Conservation (phyloP, 2,329 filamentous ascomycete genomes). For the Claviceps sp. region DNA sequence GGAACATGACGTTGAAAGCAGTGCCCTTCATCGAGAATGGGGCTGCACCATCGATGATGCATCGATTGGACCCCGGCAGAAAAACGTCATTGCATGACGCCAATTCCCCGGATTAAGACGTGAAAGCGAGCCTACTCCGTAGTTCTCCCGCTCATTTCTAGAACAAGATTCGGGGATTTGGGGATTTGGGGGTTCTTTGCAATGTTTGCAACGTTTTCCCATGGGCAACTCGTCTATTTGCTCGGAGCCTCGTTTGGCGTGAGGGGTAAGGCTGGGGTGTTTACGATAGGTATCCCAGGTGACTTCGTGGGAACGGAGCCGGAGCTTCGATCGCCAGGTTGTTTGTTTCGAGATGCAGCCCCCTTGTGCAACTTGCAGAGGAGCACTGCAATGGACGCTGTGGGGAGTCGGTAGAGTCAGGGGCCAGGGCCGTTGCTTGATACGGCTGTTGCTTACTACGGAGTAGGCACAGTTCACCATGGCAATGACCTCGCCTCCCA, state of each 20-base stretch:
- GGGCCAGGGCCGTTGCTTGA: neutral
- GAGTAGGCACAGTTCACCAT: neutral
- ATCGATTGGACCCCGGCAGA: slow-evolving; percentile 1
- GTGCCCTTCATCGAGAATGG: neutral
- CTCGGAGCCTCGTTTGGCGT: neutral
- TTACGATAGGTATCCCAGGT: too few species aligned
- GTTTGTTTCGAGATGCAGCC: neutral
- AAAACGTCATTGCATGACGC: slow-evolving; percentile 6
- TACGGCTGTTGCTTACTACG: neutral
- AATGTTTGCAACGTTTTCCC: too few species aligned
- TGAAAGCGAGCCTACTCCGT: neutral
- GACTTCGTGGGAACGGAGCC: too few species aligned
- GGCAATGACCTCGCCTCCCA: neutral
- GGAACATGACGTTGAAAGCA: slow-evolving; percentile 1
- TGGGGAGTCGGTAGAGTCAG: neutral
- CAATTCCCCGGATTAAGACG: neutral
- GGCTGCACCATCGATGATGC: slow-evolving; percentile 9
- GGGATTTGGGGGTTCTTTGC: neutral
- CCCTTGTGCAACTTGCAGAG: too few species aligned
- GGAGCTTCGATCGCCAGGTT: neutral
- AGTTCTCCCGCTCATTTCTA: neutral
- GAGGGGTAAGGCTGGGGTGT: too few species aligned
- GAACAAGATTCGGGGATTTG: neutral
- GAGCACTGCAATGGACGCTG: neutral
- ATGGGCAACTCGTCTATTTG: too few species aligned